Evolutionary conservation across 345 rosid genomes (phyloP), one percentile per base, ranked within the genome.

Genomic region (Noccaea caerulescens): DNA sequence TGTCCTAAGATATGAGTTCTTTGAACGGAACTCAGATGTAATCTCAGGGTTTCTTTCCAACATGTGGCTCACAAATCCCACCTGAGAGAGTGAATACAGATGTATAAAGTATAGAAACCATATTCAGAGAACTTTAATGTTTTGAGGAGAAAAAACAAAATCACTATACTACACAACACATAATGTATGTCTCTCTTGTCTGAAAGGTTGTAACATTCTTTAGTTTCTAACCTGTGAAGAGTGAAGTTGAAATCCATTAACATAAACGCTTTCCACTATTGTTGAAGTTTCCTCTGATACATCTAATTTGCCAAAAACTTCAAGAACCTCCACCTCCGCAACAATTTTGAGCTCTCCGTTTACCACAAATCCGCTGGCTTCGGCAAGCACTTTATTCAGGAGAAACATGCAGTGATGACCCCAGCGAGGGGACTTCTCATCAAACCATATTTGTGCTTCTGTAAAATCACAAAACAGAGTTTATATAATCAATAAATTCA

Each of bases 31-130:
- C 2, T 18, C 33, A 25, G 42, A 9, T 7, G 44, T 55, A 7
- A 43, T 10, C 13, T 68, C 72, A 3, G 72, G 63, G 18, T 68
- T 64, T 43, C 23, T 55, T 43, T 68, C 45, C 16, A 68, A 68
- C 12, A 68, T 44, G 9, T 14, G 72, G 5, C 8, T 56, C 32
- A 33, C 47, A n/a, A 7, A 7, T 11, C 43, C 72, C 14, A 46
- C 68, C 68, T 63, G 32, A 18, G 32, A 34, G 3, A 6, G 11
- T 7, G 18, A 41, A 25, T 5, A 4, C 42, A 58, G 3, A 9
- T 9, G 32, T 14, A 36, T n/a, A 16, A 16, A 14, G 6, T 25
- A 25, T 18, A 18, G 6, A 14, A 34, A 13, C 18, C 0, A 16
- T 16, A 16, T 16, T 16, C 18, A 16, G 18, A 16, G 6, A 10